Base-by-base conservation (phyloP, 169 alveolate species). In the Eimeria falciformis region DNA sequence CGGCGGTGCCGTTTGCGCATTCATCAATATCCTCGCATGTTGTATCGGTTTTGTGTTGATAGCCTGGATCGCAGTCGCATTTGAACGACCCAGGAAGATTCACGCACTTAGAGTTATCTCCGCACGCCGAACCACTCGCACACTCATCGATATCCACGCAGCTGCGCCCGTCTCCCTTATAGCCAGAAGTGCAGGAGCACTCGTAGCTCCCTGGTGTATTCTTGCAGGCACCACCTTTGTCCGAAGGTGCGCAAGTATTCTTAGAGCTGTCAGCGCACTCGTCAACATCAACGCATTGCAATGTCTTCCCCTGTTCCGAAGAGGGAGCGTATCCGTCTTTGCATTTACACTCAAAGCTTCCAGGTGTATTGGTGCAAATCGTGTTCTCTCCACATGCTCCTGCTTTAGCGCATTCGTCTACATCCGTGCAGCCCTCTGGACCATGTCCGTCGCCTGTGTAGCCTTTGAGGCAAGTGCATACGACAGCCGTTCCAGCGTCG, bases 11-110 rank as follows among this genome's bases (percentile, higher is more conserved):
- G 27, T 47, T 37, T 29, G 47, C 56, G 73, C 94, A 91, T 82
- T 91, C 94, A 46, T 91, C 66, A 37, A 82, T 40, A 29, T 88
- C 93, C 3, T 55, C 12, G 93, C 93, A 88, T n/a, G 33, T 37
- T 5, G 25, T 5, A 33, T 25, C 43, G 88, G 11, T 71, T 55
- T 14, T 56, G 50, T 14, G 79, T 29, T 69, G 33, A 53, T 73
- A 94, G 5, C 96, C 96, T 12, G 29, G 69, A 3, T 89, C 86
- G 92, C 96, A 94, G 27, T 62, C 87, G 91, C 96, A 94, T 1
- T 17, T 58, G 88, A 62, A 94, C 11, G 94, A 83, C 14, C 96
- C 96, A 0, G 89, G 68, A 29, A 56, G 71, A 62, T 94, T 94
- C 43, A 40, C 65, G 78, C 96, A 94, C 17, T 68, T 65, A 69